These are phyloP conservation scores for Ophiostoma tasmaniense DNA, from an alignment of 2,329 filamentous ascomycete genomes.

Conservation along the genomic window DNA sequence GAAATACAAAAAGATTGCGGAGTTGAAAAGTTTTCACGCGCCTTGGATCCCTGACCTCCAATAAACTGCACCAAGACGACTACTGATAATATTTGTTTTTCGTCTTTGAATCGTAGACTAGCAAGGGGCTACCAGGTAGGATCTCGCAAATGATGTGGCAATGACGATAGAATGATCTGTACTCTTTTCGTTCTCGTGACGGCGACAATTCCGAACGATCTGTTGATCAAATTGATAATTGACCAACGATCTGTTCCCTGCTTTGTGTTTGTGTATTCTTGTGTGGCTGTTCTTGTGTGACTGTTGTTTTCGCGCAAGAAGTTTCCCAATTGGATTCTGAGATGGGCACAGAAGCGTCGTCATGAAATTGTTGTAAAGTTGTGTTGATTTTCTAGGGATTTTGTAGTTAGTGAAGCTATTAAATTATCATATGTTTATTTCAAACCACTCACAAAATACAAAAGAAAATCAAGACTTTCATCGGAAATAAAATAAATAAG, in stretches of 20 bases:
- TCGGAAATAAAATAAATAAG: background rate
- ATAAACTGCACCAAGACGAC: background rate
- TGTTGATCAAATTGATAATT: background rate
- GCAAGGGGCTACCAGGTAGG: background rate
- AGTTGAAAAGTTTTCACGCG: background rate
- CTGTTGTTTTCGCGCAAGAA: background rate
- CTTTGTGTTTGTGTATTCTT: background rate
- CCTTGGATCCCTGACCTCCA: background rate
- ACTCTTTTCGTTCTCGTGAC: background rate
- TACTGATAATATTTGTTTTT: background rate
- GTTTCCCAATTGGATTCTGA: background rate
- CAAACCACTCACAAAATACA: no score
- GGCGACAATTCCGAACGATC: background rate
- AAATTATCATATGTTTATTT: no score
- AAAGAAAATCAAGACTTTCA: background rate
- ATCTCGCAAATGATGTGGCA: constrained; percentile 6
- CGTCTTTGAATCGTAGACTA: constrained; percentile 2
- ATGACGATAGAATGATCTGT: background rate
- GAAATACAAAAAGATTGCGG: background rate
- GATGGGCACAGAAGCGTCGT: background rate
- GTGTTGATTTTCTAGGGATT: no score
- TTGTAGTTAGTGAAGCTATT: no score
- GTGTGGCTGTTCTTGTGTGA: background rate
- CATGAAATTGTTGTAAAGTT: no score
- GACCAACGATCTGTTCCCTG: background rate